Evolutionary conservation across 225 moss, liverwort and hornwort species (phyloP), one percentile per base, ranked within the genome.

Genomic region (Pleurozium schreberi): DNA sequence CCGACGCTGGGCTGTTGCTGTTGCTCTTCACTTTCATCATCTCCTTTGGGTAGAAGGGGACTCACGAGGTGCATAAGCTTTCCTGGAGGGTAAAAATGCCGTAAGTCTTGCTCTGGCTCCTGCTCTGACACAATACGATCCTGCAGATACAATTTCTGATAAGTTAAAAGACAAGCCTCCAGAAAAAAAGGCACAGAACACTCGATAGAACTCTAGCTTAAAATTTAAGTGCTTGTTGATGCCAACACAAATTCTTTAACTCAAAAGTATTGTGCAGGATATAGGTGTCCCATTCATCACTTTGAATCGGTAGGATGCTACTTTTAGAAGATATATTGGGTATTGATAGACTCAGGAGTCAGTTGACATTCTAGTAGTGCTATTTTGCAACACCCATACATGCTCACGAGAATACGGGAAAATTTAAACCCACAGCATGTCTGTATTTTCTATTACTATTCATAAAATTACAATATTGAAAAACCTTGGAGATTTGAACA

Each of bases 11-110:
- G 92, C 80, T 79, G 74, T 45, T 45, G 43, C 57, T 75, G 42
- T 27, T 79, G n/a, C 21, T 28, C 67, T 18, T 84, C 96, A 55
- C 87, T 91, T 80, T 42, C 93, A 63, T 88, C 87, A 34, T 78
- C 89, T 75, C 87, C 90, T 17, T 60, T 91, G 75, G 84, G 91
- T 34, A 87, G 90, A 67, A 97, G 91, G 8, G 96, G 95, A 87
- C 94, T 95, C 28, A 98, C 97, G 65, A 98, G 95, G 88, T 98
- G 98, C 94, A 97, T 94, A 42, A 98, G 87, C 64, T 95, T 92
- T 77, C 98, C 98, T 69, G 98, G 96, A 66, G 98, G 98, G 60
- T 94, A 98, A 89, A 98, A 98, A 74, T 95, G 95, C 87, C 95
- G 94, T 38, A 91, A 89, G 42, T 96, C 95, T 82, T 95, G 89